Evolutionary conservation across 805 yeast genomes (phyloP), one percentile per base, ranked within the genome.

Genomic region (Candida nitratophila): DNA sequence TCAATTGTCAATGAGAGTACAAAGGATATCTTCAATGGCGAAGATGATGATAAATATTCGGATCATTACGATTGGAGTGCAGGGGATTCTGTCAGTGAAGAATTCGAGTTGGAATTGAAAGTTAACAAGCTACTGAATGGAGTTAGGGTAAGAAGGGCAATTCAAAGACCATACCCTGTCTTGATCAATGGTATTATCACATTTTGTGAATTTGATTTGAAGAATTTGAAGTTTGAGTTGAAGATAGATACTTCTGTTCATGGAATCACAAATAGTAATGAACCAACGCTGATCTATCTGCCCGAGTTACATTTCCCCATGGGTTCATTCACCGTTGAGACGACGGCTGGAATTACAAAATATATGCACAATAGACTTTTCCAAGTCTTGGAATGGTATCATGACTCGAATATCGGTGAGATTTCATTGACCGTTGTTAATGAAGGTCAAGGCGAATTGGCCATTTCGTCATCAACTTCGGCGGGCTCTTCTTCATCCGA

Each of bases 91-190:
- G n/a, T 10, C 3, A 47, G 37, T 30, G 44, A 41, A 4, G 54
- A 49, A 9, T 15, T 40, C 10, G 55, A 49, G 24, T 33, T 48
- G 9, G 55, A 52, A 29, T 43, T 32, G 15, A 48, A 50, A 30
- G 45, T 49, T 15, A 19, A 41, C 2, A 45, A 46, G 24, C 40
- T 53, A 32, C 42, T 52, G 21, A 50, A 50, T 20, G 96, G 96
- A 1, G 73, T 83, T 1, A 69, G 97, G 34, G 95, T 93, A 0
- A 71, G 76, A 1, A 76, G 74, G 41, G 88, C 96, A 0, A 76
- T 86, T 1, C 64, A 86, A 24, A 71, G 99, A 39, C 97, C 98
- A 2, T 83, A 73, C 50, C 82, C 89, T 1, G 59, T 80, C 1
- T 75, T 81, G 3, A 70, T 83, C 0, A 70, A 70, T 30, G 98